Percentiles rank a stretch among this genome's conserved stretches.
phyloP scores from a whole-genome alignment of 345 rosid genomes.

The Jatropha curcas region DNA sequence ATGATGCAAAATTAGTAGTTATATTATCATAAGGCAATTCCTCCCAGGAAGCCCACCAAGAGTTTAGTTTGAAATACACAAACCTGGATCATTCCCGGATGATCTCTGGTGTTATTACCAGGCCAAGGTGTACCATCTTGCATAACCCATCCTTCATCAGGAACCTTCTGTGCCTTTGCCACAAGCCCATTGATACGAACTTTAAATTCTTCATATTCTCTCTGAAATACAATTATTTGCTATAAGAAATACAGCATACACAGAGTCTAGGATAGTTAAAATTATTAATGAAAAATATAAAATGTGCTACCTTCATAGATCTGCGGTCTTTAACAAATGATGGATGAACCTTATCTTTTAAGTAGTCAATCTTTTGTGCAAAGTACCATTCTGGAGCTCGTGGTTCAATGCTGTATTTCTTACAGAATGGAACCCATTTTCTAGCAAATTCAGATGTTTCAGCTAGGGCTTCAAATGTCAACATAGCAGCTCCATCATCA shows the following conservation, averaged over 20 bases:
- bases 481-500: constrained; percentile 75
- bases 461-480: constrained; percentile 64
- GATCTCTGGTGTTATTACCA: constrained; percentile 61
- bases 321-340: constrained; percentile 68
- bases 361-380: constrained; percentile 58
- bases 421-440: constrained; percentile 74
- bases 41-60: neutral
- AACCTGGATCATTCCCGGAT: constrained; percentile 80
- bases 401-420: constrained; percentile 65
- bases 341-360: constrained; percentile 49
- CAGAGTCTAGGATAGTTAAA: neutral
- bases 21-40: neutral
- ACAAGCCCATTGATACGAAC: constrained; percentile 59
- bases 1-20: too few species aligned
- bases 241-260: constrained; percentile 1
- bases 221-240: constrained; percentile 32
- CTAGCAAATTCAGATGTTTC: constrained; percentile 74
- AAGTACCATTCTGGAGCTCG: constrained; percentile 75
- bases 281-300: neutral
- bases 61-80: neutral
- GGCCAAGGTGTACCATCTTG: constrained; percentile 84
- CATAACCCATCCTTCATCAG: constrained; percentile 75
- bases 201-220: constrained; percentile 74
- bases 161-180: constrained; percentile 58
- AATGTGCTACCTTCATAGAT: constrained; percentile 57